Evolutionary conservation across 176 grass and related monocot genomes (phyloP).

Genomic region (Bonia amplexicaulis): DNA sequence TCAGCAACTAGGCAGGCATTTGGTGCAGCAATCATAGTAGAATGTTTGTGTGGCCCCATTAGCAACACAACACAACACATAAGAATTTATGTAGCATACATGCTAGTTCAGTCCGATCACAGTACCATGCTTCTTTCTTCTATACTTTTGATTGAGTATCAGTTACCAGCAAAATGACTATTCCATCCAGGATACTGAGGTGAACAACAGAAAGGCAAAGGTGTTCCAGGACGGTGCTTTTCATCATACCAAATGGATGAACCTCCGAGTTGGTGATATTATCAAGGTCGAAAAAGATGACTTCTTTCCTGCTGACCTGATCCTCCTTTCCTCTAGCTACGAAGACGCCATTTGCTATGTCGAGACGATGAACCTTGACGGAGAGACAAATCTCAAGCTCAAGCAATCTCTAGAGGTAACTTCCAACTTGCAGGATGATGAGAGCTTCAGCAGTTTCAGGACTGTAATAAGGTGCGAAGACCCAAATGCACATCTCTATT

Average conservation of each 20-base stretch:
- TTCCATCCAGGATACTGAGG: conserved; percentile 55
- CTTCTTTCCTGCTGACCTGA: conserved; percentile 83
- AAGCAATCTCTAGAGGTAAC: conserved; percentile 68
- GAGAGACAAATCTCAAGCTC: conserved; percentile 93
- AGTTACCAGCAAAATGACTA: not conserved
- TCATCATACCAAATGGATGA: conserved; percentile 54
- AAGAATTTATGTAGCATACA: not conserved
- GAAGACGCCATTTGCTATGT: conserved; percentile 88
- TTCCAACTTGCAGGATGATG: conserved; percentile 41
- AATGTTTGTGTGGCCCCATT: not conserved
- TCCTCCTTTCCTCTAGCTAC: conserved; percentile 84
- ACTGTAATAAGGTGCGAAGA: conserved; percentile 69
- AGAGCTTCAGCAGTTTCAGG: conserved; percentile 19
- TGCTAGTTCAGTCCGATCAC: not conserved
- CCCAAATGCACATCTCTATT: conserved; percentile 77
- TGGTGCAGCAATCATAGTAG: not conserved
- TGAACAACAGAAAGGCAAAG: conserved; percentile 57
- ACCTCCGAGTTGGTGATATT: conserved; percentile 64
- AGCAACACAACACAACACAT: not conserved
- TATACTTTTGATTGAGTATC: not conserved
- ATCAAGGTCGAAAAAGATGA: conserved; percentile 84
- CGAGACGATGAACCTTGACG: conserved; percentile 96
- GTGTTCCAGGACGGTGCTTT: conserved; percentile 44
- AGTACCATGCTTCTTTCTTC: not conserved
- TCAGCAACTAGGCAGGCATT: not conserved